phyloP scores from a whole-genome alignment of 139 green algal genomes.

The Gonium pectorale region DNA sequence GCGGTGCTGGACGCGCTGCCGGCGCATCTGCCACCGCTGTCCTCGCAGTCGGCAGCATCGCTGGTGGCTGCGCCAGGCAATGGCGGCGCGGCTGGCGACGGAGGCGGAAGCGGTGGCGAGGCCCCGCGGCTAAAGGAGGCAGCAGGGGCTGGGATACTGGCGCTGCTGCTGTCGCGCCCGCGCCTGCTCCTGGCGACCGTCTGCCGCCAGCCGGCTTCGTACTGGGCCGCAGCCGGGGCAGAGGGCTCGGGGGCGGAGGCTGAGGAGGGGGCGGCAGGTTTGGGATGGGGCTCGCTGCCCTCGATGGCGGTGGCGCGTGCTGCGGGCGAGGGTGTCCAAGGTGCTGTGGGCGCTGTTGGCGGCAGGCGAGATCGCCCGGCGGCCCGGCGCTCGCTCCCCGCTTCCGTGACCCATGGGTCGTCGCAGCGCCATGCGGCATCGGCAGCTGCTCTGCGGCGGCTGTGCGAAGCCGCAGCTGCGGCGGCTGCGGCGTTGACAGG shows the following conservation, averaged over 20 bases:
- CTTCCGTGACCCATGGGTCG: too few species aligned
- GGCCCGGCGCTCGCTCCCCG: too few species aligned
- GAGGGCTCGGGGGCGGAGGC: neutral
- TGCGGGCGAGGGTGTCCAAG: too few species aligned
- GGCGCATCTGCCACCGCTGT: neutral
- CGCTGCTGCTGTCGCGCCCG: neutral
- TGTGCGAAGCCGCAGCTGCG: neutral
- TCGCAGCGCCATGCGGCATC: neutral
- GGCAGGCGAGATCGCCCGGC: too few species aligned
- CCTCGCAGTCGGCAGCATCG: neutral
- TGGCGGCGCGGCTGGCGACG: neutral
- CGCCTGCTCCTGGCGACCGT: neutral
- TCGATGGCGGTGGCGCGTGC: too few species aligned
- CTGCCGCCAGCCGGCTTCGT: too few species aligned
- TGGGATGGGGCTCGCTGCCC: too few species aligned
- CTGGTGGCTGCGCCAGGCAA: neutral
- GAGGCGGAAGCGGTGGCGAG: neutral
- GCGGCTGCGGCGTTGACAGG: neutral
- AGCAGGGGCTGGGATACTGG: neutral
- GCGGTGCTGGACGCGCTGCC: conserved; percentile 9
- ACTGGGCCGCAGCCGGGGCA: neutral
- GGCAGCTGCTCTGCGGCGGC: neutral
- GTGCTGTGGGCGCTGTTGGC: too few species aligned
- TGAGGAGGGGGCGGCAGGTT: neutral
- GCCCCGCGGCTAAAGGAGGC: neutral